Conservation (phyloP, 345 rosid genomes). For the Garcia nutans region DNA sequence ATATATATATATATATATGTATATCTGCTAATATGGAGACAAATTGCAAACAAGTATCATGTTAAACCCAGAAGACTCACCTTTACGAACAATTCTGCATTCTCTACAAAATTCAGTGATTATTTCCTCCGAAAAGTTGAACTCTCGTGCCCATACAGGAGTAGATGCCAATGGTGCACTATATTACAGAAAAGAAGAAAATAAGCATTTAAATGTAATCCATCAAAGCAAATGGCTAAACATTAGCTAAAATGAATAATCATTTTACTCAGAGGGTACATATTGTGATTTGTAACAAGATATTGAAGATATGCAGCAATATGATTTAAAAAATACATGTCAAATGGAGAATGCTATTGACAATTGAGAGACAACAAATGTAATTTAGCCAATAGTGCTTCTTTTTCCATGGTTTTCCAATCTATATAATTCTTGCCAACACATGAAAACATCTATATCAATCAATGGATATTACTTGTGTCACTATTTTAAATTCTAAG, state of each 20-base stretch:
- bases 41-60: constrained; percentile 1
- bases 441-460: not conserved
- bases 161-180: constrained; percentile 93
- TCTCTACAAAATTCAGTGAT: constrained; percentile 93
- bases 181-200: constrained; percentile 7
- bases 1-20: not conserved
- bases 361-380: not conserved
- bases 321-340: not conserved
- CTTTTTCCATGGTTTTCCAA: not conserved
- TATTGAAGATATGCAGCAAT: not conserved
- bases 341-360: not conserved
- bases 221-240: not conserved
- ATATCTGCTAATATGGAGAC: not conserved
- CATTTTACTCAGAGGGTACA: not conserved
- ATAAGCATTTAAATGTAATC: constrained; percentile 7
- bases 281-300: not conserved
- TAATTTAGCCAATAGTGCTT: not conserved
- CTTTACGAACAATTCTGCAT: constrained; percentile 97
- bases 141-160: constrained; percentile 93
- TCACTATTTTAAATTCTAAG: not conserved
- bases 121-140: constrained; percentile 81
- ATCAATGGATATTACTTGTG: not conserved
- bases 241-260: not conserved
- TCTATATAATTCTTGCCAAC: not conserved
- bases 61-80: constrained; percentile 44